Evolutionary conservation across 2,329 filamentous ascomycete genomes (phyloP), one percentile per base, ranked within the genome.

Genomic region (Sporothrix phasma): DNA sequence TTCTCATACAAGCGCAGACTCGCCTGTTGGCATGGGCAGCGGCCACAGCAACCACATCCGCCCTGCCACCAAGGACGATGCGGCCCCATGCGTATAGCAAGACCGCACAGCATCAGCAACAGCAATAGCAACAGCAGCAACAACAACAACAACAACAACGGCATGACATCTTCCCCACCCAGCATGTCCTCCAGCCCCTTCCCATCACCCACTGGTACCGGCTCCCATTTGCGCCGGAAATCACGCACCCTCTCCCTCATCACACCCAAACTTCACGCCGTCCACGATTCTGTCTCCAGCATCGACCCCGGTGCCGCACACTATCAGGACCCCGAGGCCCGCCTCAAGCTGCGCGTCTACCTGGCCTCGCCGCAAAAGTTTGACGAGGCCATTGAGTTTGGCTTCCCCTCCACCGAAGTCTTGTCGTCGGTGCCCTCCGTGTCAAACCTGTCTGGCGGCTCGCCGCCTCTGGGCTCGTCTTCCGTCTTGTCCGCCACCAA

Each of bases 321-420:
- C 75, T 97, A 96, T 71, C 90, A 91, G 73, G 92, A 97, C 70
- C 91, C 92, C 0, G 90, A 96, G 72, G 90, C 92, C 45, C 85
- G 93, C 39, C 81, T 90, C 70, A 96, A 95, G 75, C 79, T 97
- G 22, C 86, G 92, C 13, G 86, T 90, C 6, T 96, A 92, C 71
- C 83, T 96, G 22, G 89, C 90, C 7, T 96, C 92, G 1, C 89
- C 92, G 0, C 90, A 96, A 69, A 96, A 96, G 73, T 97, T 97
- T 70, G 93, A 97, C 72, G 93, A 97, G 75, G 92, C 90, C 1
- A 84, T 97, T 61, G 90, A 96, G 73, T 97, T 95, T 74, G 93
- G 93, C 0, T 97, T 97, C 70, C 91, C 92, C 0, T 85, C 87
- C 0, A 79, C 79, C 41, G 81, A 85, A 39, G 75, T 70, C 7